Evolutionary conservation across 169 alveolate species (phyloP), one percentile per base, ranked within the genome.

Genomic region (Ichthyophthirius multifiliis): DNA sequence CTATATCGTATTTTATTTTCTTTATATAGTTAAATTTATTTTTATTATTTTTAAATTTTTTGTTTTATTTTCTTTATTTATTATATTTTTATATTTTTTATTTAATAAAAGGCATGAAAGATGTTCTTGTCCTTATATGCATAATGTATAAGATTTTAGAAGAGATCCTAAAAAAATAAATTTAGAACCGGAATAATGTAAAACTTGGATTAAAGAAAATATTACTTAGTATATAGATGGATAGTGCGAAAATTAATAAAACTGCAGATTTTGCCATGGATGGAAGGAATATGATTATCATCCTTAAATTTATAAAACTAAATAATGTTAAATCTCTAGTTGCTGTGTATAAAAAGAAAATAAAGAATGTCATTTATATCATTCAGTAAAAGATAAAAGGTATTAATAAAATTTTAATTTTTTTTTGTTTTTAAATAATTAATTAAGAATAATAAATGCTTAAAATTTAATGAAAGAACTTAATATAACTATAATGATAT

Each of bases 211-310:
- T 12, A 77, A 82, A n/a, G 10, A 75, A 30, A 30, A 39, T 23
- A 41, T 88, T 2, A 16, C 55, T 31, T 20, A 44, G 7, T 83
- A 74, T 48, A 45, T 39, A 2, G 65, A 83, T n/a, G 85, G 85
- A 30, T 86, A 84, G 30, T 83, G 89, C 74, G 45, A 74, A 15
- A 75, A 75, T 30, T 67, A 75, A 39, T 82, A 65, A 48, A 73
- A 73, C 16, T 92, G 96, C 41, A 80, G 41, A 31, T 78, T 80
- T 67, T 83, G 89, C 64, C 96, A 92, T 80, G 91, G 88, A 18
- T 88, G 87, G 84, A 82, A 79, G 37, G 94, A 92, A 83, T 64
- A 74, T 39, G 92, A 90, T 65, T 89, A 86, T 71, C 91, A 89
- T 80, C 94, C 94, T 32, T 43, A 75, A 20, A 39, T 63, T 45